phyloP scores from a whole-genome alignment of 192 early-diverging fungal species.

The Linnemannia hyalina region DNA sequence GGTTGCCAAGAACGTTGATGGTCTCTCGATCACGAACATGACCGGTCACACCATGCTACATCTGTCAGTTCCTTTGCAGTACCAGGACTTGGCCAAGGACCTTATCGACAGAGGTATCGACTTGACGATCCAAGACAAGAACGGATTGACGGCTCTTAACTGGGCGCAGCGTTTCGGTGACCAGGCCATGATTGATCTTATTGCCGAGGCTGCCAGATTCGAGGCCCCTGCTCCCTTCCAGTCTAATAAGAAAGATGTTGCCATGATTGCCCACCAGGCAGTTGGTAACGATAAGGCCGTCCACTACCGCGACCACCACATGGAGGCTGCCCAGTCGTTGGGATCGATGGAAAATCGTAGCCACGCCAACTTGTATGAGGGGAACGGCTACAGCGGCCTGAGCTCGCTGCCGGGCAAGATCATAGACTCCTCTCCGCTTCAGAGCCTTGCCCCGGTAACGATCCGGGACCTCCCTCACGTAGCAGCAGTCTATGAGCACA shows the following conservation, averaged over 20 bases:
- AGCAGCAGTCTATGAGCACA: background rate
- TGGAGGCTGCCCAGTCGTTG: background rate
- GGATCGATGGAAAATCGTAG: background rate
- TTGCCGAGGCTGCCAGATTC: slow-evolving; percentile 2
- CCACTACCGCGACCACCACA: background rate
- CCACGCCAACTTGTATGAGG: background rate
- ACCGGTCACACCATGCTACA: slow-evolving; percentile 75
- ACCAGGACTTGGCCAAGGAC: slow-evolving; percentile 58
- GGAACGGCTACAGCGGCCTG: background rate
- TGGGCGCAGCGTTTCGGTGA: slow-evolving; percentile 21
- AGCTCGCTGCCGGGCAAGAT: background rate
- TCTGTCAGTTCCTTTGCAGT: slow-evolving; percentile 69
- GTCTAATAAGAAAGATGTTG: background rate
- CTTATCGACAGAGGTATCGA: slow-evolving; percentile 62
- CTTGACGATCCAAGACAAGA: slow-evolving; percentile 65
- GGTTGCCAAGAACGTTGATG: slow-evolving; percentile 13
- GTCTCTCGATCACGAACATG: slow-evolving; percentile 37
- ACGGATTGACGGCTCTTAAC: slow-evolving; percentile 65
- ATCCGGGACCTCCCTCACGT: background rate
- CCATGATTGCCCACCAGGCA: background rate
- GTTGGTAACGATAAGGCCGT: background rate
- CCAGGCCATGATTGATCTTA: slow-evolving; percentile 12
- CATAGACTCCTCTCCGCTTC: background rate
- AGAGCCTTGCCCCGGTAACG: background rate
- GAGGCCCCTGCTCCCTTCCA: background rate